These are phyloP conservation scores for Scytalidium lignicola DNA, from an alignment of 2,329 filamentous ascomycete genomes.

Conservation along the genomic window DNA sequence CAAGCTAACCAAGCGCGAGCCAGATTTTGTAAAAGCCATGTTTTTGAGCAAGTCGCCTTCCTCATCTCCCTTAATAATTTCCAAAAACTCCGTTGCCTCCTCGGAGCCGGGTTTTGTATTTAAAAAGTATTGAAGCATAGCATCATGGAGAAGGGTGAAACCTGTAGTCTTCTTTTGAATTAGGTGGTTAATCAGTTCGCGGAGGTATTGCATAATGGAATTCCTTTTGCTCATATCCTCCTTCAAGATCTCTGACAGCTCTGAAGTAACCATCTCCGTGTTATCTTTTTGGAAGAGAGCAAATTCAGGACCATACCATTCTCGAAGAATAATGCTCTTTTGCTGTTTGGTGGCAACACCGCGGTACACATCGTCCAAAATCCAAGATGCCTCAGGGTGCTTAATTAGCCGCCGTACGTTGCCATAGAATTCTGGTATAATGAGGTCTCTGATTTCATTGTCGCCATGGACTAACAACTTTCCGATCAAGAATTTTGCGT, in stretches of 20 bases:
- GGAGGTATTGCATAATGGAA: slow-evolving; percentile 79
- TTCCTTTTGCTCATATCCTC: slow-evolving; percentile 78
- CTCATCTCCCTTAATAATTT: slow-evolving; percentile 87
- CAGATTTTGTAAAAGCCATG: slow-evolving; percentile 89
- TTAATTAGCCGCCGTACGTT: slow-evolving; percentile 90
- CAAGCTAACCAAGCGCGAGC: slow-evolving; percentile 74
- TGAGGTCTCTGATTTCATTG: slow-evolving; percentile 76
- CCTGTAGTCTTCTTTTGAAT: slow-evolving; percentile 95
- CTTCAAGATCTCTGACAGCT: slow-evolving; percentile 70
- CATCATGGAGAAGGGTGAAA: slow-evolving; percentile 97
- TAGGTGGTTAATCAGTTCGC: slow-evolving; percentile 83
- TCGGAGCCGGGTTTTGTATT: slow-evolving; percentile 71
- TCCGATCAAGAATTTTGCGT: slow-evolving; percentile 95
- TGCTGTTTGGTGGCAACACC: slow-evolving; percentile 81
- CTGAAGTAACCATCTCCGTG: slow-evolving; percentile 44
- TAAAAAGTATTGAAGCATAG: slow-evolving; percentile 94
- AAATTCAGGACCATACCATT: slow-evolving; percentile 97
- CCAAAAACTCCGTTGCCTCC: slow-evolving; percentile 81
- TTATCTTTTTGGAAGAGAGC: slow-evolving; percentile 65
- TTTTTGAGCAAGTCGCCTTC: slow-evolving; percentile 89
- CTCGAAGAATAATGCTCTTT: slow-evolving; percentile 76
- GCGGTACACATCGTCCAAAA: slow-evolving; percentile 93
- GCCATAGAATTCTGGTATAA: slow-evolving; percentile 93
- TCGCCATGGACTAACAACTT: slow-evolving; percentile 95
- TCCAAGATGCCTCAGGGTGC: slow-evolving; percentile 95